Evolutionary conservation across 2,329 filamentous ascomycete genomes (phyloP).

Genomic region (Cercospora citrullina): DNA sequence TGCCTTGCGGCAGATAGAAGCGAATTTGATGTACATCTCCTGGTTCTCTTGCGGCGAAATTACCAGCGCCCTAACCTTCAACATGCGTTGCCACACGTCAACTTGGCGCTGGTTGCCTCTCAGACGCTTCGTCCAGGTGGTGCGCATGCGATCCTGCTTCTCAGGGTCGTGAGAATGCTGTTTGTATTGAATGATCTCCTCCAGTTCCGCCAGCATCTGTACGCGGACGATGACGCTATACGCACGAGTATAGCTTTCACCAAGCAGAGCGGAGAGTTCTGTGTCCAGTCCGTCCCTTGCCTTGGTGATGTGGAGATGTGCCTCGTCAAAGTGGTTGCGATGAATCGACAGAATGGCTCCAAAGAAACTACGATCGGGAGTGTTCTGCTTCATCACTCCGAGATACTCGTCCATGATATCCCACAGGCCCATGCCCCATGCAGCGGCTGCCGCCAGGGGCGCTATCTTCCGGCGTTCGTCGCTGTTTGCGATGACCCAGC

Average conservation of each 20-base stretch:
- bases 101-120: constrained; percentile 96
- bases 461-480: constrained; percentile 91
- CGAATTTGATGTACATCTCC: constrained; percentile 99
- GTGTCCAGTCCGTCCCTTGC: constrained; percentile 92
- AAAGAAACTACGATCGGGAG: constrained; percentile 95
- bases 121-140: constrained; percentile 92
- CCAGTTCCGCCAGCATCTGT: constrained; percentile 97
- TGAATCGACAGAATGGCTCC: constrained; percentile 94
- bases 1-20: constrained; percentile 96
- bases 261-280: constrained; percentile 92
- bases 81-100: constrained; percentile 97
- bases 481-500: constrained; percentile 84
- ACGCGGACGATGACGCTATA: constrained; percentile 98
- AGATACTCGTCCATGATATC: constrained; percentile 98
- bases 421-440: constrained; percentile 96
- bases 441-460: constrained; percentile 88
- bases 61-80: constrained; percentile 89
- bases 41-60: constrained; percentile 90
- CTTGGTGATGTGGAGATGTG: constrained; percentile 83
- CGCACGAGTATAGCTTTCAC: constrained; percentile 95
- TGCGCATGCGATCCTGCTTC: constrained; percentile 86
- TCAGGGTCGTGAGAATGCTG: constrained; percentile 76
- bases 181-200: constrained; percentile 98
- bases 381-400: constrained; percentile 88
- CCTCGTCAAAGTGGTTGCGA: constrained; percentile 91